These are phyloP conservation scores for Neofusicoccum sp. DNA, from an alignment of 2,329 filamentous ascomycete genomes.

Conservation along the genomic window DNA sequence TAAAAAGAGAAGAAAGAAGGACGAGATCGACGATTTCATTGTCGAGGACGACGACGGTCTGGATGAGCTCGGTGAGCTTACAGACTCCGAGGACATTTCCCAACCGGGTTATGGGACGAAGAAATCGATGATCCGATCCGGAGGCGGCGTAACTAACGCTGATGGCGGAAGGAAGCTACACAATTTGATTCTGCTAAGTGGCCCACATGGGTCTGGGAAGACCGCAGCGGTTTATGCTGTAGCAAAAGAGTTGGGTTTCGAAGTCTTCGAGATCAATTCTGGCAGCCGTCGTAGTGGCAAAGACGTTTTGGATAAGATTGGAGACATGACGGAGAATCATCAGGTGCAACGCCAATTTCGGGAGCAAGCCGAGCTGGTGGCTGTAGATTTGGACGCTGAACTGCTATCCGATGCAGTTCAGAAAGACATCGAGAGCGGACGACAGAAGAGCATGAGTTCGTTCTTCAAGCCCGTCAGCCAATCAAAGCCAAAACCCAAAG, in stretches of 20 bases:
- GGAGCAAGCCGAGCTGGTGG: slow-evolving; percentile 13
- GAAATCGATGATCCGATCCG: slow-evolving; percentile 37
- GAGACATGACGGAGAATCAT: slow-evolving; percentile 96
- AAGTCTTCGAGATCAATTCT: slow-evolving; percentile 92
- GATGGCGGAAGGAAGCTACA: slow-evolving; percentile 50
- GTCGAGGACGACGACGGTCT: slow-evolving; percentile 29
- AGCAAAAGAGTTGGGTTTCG: slow-evolving; percentile 86
- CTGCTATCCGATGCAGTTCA: slow-evolving; percentile 47
- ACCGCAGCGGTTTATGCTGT: slow-evolving; percentile 89
- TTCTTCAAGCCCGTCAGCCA: slow-evolving; percentile 63
- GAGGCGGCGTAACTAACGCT: slow-evolving; percentile 31
- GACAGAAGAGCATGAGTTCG: slow-evolving; percentile 74
- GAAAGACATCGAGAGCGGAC: slow-evolving; percentile 62
- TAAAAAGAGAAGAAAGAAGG: slow-evolving; percentile 61
- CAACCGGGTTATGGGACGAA: slow-evolving; percentile 29
- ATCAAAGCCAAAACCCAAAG: slow-evolving; percentile 21
- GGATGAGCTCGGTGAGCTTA: slow-evolving; percentile 60
- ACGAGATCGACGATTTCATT: slow-evolving; percentile 35
- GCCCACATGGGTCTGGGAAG: slow-evolving; percentile 87
- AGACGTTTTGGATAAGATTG: slow-evolving; percentile 87
- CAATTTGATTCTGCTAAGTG: slow-evolving; percentile 85
- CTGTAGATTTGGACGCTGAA: slow-evolving; percentile 36
- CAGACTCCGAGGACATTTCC: slow-evolving; percentile 53
- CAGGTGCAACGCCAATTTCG: slow-evolving; percentile 61
- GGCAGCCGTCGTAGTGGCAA: slow-evolving; percentile 80